Base-by-base conservation (phyloP, 2,329 filamentous ascomycete species). In the Colletotrichum godetiae region DNA sequence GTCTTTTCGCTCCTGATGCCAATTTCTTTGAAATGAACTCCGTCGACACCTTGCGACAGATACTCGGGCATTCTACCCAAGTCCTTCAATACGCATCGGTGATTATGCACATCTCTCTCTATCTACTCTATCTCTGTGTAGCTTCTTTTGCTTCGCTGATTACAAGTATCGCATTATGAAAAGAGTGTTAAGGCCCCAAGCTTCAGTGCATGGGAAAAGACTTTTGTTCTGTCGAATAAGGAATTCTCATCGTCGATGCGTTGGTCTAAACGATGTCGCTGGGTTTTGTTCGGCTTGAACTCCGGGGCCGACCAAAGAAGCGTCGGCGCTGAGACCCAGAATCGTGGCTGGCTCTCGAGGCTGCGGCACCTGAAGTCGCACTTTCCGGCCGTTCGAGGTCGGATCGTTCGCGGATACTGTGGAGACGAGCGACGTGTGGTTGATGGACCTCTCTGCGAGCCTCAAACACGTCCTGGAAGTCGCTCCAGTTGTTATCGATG, bases 391-490 rank as follows among this genome's bases (percentile, higher is more conserved):
- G 72, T 46, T 68, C 69, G 3, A 74, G 62, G 19, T 72, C 69
- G 11, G 33, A 8, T 6, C 65, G 67, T 37, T 76, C 74, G 22
- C 74, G 74, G 31, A 76, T 76, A 35, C 69, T 73, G 8, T 76
- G 74, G 10, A 76, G 69, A 3, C 74, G 73, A 10, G 62, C 35
- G 33, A 75, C 35, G 2, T 82, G 80, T 6, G 81, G 81, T 1
- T 78, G 79, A 5, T 80, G 65, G 3, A 81, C 78, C 4, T 85
- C 79, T 42, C 81, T 82, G 33, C 86, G 84, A 57, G 79, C 82
- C 33, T 84, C 82, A 61, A 86, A 88, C 0, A 88, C 84, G 65
- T 88, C 84, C 68, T 85, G 81, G 80, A 85, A 86, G 75, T 88
- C 81, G 49, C 81, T 80, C 60, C 83, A 78, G 13, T 76, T 76